Percentiles rank a stretch among this genome's conserved stretches.
These are phyloP conservation scores for Trichoderma sp. DNA, from an alignment of 2,329 filamentous ascomycete genomes.

Conservation along the genomic window DNA sequence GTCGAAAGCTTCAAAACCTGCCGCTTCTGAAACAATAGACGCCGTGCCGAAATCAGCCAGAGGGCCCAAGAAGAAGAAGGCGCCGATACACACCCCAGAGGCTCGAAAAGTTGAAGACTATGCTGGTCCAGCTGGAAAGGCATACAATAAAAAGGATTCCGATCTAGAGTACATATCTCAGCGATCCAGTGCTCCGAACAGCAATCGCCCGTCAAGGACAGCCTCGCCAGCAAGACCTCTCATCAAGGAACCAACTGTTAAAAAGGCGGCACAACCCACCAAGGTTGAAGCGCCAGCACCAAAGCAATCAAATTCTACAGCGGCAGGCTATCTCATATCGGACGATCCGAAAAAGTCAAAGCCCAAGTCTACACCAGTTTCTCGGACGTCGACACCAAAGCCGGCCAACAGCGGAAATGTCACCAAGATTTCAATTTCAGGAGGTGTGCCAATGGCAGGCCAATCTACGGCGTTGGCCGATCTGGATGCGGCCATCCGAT, in stretches of 20 bases:
- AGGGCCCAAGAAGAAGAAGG: slow-evolving; percentile 56
- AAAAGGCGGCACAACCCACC: neutral
- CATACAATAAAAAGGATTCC: slow-evolving; percentile 70
- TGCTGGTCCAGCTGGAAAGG: slow-evolving; percentile 63
- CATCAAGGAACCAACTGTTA: slow-evolving; percentile 31
- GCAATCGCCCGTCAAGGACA: slow-evolving; percentile 38
- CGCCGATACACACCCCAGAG: slow-evolving; percentile 61
- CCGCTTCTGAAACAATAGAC: slow-evolving; percentile 34
- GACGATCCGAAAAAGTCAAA: slow-evolving; percentile 61
- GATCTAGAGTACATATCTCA: slow-evolving; percentile 71
- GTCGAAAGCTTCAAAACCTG: slow-evolving; percentile 23
- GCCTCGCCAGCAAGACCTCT: slow-evolving; percentile 34
- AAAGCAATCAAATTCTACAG: slow-evolving; percentile 56
- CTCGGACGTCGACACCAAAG: slow-evolving; percentile 55
- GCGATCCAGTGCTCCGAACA: slow-evolving; percentile 41
- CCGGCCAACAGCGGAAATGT: slow-evolving; percentile 45
- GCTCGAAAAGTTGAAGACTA: slow-evolving; percentile 60
- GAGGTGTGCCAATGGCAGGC: slow-evolving; percentile 79
- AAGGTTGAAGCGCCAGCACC: slow-evolving; percentile 30
- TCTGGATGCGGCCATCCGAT: slow-evolving; percentile 77
- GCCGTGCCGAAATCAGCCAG: slow-evolving; percentile 50
- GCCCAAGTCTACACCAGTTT: slow-evolving; percentile 51
- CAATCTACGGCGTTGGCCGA: slow-evolving; percentile 70
- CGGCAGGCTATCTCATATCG: slow-evolving; percentile 80
- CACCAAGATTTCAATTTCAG: slow-evolving; percentile 70